phyloP scores from a whole-genome alignment of 352 stramenopile species.

The Pythium pyrilobum region DNA sequence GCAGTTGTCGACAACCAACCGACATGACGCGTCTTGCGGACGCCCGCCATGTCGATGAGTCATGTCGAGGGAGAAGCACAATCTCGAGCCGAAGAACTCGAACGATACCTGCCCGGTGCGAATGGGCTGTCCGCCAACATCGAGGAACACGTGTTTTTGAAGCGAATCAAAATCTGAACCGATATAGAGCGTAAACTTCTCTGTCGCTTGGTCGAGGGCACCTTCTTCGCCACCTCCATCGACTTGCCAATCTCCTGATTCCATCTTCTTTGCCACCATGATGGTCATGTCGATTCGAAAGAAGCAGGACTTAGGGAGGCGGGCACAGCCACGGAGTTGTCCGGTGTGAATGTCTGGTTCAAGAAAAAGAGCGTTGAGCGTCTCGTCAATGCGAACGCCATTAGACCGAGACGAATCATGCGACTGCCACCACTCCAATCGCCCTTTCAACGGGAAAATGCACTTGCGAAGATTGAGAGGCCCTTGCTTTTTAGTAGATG shows the following conservation, averaged over 20 bases:
- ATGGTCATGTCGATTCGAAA: conserved; percentile 39
- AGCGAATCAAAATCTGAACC: conserved; percentile 56
- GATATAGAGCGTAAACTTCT: conserved; percentile 36
- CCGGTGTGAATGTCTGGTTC: background rate
- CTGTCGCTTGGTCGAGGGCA: background rate
- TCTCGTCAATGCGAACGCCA: conserved; percentile 23
- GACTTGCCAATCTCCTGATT: background rate
- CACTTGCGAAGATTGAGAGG: conserved; percentile 37
- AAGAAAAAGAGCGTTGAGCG: conserved; percentile 20
- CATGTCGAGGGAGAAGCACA: conserved; percentile 69
- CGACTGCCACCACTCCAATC: conserved; percentile 61
- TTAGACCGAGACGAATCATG: conserved; percentile 32
- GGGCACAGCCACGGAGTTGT: conserved; percentile 19
- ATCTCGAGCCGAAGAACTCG: conserved; percentile 49
- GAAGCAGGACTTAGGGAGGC: conserved; percentile 46
- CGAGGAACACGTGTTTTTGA: conserved; percentile 35
- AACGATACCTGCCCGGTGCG: conserved; percentile 29
- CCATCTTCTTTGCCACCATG: background rate
- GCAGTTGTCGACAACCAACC: conserved; percentile 9
- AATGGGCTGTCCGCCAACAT: conserved; percentile 32
- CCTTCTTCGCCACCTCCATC: conserved; percentile 9
- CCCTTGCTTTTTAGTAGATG: conserved; percentile 30
- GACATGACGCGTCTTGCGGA: conserved; percentile 4
- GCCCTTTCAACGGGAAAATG: conserved; percentile 54
- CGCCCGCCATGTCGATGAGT: conserved; percentile 8